Base-by-base conservation (phyloP, 2,329 filamentous ascomycete species). In the Aspergillus oerlinghausenensis region DNA sequence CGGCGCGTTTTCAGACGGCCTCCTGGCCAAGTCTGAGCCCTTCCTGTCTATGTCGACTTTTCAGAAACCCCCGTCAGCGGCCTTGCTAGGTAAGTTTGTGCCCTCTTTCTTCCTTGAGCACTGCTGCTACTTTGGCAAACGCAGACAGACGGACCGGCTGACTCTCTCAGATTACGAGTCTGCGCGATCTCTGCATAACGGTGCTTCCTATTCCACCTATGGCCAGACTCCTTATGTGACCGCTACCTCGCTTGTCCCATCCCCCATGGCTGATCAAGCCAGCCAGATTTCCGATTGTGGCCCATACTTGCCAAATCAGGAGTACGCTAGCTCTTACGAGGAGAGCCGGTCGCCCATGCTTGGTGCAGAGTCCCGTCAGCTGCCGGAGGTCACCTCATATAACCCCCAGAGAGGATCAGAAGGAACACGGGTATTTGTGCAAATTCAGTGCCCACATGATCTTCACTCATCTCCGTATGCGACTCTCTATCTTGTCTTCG, bases 11-110 rank as follows among this genome's bases (percentile, higher is more conserved):
- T 77, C 79, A 70, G 76, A 77, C 72, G 79, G 79, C 78, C 77
- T 79, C 61, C 73, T 77, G 75, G 79, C 78, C 75, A 81, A 79
- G 73, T 77, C 78, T 75, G 80, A 84, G 80, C 76, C 84, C 78
- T 77, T 86, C 68, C 78, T 89, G 77, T 86, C 88, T 76, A 92
- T 92, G 88, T 88, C 89, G 75, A 87, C 87, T 77, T 92, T 91
- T 81, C 81, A 82, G 70, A 96, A 95, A 77, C 77, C 85, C 57
- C 85, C 88, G 74, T 81, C 86, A 76, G 82, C 88, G 74, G 88
- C 88, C 74, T 84, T 92, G 79, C 88, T 93, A 77, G 89, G 92
- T 95, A 80, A 79, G 90, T 87, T 59, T 53, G 4, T 29, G 19
- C 54, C 42, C 23, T 42, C 14, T 56, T 47, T 32, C 54, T 23